A percentile compares a stretch with the other conserved stretches of the same genome.
These are phyloP conservation scores for Tetracentron sinense DNA, from an alignment of 164 flowering plant species.

Conservation along the genomic window DNA sequence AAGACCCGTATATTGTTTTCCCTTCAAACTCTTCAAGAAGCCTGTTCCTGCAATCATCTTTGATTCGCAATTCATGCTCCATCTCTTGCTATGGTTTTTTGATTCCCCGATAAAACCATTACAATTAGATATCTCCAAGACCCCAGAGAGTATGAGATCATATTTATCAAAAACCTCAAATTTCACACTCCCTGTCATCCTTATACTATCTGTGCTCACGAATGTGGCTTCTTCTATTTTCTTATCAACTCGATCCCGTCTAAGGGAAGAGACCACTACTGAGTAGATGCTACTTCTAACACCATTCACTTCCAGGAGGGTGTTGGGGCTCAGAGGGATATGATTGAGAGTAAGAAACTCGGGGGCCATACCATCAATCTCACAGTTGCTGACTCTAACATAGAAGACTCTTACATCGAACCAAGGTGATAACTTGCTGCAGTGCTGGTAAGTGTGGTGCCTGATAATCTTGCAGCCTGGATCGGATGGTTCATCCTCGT, in stretches of 20 bases:
- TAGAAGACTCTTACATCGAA: constrained; percentile 79
- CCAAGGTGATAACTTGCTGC: constrained; percentile 45
- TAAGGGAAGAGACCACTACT: constrained; percentile 48
- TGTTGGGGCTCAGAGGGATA: constrained; percentile 62
- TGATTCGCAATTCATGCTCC: constrained; percentile 70
- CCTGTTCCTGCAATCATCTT: constrained; percentile 37
- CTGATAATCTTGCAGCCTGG: constrained; percentile 36
- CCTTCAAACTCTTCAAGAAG: constrained; percentile 60
- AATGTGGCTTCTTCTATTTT: constrained; percentile 79
- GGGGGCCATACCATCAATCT: constrained; percentile 61
- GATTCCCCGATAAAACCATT: constrained; percentile 39
- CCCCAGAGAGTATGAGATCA: constrained; percentile 59
- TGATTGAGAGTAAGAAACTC: constrained; percentile 65
- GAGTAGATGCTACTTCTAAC: constrained; percentile 48
- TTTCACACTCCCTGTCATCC: constrained; percentile 67
- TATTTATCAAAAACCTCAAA: constrained; percentile 73
- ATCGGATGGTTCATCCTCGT: constrained; percentile 26
- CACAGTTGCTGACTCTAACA: constrained; percentile 64
- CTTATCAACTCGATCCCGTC: constrained; percentile 69
- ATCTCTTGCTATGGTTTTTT: constrained; percentile 32
- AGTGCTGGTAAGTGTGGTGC: constrained; percentile 31
- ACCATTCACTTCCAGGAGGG: constrained; percentile 80
- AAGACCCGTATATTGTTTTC: constrained; percentile 28
- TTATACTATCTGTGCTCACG: constrained; percentile 73
- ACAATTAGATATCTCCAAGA: constrained; percentile 55